These are phyloP conservation scores for Craterostigma plantagineum DNA, from an alignment of 257 asterid genomes.

Conservation along the genomic window DNA sequence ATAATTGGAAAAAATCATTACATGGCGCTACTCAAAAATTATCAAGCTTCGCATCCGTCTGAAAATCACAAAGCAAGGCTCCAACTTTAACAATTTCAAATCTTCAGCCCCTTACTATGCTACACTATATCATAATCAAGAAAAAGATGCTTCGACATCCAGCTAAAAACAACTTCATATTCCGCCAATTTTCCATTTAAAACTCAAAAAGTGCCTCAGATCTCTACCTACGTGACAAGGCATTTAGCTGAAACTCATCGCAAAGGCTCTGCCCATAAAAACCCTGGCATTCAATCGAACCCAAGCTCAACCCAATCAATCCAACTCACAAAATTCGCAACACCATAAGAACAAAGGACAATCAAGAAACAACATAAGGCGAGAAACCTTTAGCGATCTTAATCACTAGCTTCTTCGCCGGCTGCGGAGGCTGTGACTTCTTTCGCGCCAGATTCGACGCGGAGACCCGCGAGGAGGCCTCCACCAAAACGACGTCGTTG, in stretches of 20 bases:
- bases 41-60: not conserved
- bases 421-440: constrained; percentile 73
- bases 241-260: too few relatives aligned
- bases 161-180: too few relatives aligned
- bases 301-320: not conserved
- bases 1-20: not conserved
- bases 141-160: too few relatives aligned
- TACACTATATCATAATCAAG: too few relatives aligned
- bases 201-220: too few relatives aligned
- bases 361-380: not conserved
- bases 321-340: not conserved
- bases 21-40: not conserved
- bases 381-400: constrained; percentile 55
- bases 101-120: too few relatives aligned
- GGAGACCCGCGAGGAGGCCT: constrained; percentile 14
- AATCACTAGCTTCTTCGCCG: constrained; percentile 67
- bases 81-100: too few relatives aligned
- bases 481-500: constrained; percentile 4
- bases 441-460: constrained; percentile 61
- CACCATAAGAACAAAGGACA: not conserved
- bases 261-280: too few relatives aligned
- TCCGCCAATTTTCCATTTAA: too few relatives aligned
- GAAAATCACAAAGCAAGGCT: not conserved
- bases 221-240: too few relatives aligned
- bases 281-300: not conserved